Conservation (phyloP, 1,284 basidiomycete genomes). For the Apiotrichum sp. region DNA sequence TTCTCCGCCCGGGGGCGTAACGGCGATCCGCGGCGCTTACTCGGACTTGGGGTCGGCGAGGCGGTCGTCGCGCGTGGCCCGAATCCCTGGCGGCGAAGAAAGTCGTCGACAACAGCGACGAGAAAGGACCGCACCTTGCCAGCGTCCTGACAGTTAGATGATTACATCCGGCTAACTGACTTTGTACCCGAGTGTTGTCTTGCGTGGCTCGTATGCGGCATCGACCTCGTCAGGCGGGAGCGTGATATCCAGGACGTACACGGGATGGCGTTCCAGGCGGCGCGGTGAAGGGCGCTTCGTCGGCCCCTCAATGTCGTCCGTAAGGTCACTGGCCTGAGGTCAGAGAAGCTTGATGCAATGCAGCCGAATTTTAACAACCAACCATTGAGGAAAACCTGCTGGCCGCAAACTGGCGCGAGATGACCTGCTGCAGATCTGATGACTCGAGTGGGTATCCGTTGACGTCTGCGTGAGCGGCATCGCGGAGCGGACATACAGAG, state of each 20-base stretch:
- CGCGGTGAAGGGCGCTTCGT: constrained; percentile 62
- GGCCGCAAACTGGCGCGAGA: constrained; percentile 58
- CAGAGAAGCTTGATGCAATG: background rate
- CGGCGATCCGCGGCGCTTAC: background rate
- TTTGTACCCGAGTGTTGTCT: constrained; percentile 60
- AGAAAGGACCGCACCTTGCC: constrained; percentile 55
- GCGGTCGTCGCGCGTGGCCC: background rate
- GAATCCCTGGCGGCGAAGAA: constrained; percentile 64
- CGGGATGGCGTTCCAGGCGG: constrained; percentile 60
- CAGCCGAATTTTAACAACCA: background rate
- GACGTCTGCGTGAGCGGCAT: constrained; percentile 55
- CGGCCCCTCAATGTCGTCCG: constrained; percentile 1
- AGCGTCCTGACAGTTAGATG: constrained; percentile 51
- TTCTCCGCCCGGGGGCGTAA: too few relatives aligned
- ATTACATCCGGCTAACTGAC: constrained; percentile 50
- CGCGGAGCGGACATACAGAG: constrained; percentile 57
- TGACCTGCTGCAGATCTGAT: constrained; percentile 59
- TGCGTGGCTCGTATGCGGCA: constrained; percentile 69
- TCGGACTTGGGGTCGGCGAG: background rate
- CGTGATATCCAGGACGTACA: constrained; percentile 71
- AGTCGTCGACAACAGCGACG: constrained; percentile 56
- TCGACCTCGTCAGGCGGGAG: constrained; percentile 64
- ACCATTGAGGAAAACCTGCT: constrained; percentile 28
- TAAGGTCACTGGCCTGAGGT: constrained; percentile 41
- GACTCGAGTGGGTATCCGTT: constrained; percentile 67